Evolutionary conservation across 768 basidiomycete genomes (phyloP).

Genomic region (Termitomyces sp.): DNA sequence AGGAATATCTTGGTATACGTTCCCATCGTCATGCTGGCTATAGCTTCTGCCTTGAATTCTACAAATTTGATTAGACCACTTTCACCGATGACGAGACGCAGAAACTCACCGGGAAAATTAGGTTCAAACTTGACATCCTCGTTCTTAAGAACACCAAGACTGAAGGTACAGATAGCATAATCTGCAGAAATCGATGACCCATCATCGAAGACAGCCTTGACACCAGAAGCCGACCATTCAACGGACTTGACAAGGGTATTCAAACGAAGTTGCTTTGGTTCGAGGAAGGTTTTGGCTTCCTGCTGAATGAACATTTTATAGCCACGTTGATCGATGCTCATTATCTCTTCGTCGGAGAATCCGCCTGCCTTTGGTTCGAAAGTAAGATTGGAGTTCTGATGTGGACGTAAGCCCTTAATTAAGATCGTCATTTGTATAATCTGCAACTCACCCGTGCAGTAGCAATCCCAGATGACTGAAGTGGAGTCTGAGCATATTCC

Average conservation of each 20-base stretch:
- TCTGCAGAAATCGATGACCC: constrained; percentile 47
- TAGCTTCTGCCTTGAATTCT: constrained; percentile 57
- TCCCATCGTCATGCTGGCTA: constrained; percentile 62
- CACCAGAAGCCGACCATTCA: constrained; percentile 37
- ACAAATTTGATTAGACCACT: neutral
- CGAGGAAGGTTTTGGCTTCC: constrained; percentile 56
- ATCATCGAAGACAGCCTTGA: constrained; percentile 43
- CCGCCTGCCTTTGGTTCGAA: constrained; percentile 46
- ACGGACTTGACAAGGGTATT: constrained; percentile 49
- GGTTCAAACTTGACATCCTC: constrained; percentile 57
- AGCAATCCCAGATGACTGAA: constrained; percentile 48
- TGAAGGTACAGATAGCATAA: constrained; percentile 65
- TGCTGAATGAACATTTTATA: constrained; percentile 53
- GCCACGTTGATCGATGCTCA: constrained; percentile 60
- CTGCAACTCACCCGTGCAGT: constrained; percentile 35
- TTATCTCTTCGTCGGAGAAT: constrained; percentile 41
- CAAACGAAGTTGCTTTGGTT: constrained; percentile 40
- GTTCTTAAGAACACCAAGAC: constrained; percentile 65
- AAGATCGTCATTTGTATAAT: neutral
- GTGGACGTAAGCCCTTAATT: neutral
- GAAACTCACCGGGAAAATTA: constrained; percentile 36
- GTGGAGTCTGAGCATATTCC: constrained; percentile 58
- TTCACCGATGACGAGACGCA: no score
- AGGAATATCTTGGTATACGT: constrained; percentile 70
- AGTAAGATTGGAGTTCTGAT: constrained; percentile 61